Evolutionary conservation across 2,329 filamentous ascomycete species (phyloP).

Genomic region (Scleromitrula shiraiana): DNA sequence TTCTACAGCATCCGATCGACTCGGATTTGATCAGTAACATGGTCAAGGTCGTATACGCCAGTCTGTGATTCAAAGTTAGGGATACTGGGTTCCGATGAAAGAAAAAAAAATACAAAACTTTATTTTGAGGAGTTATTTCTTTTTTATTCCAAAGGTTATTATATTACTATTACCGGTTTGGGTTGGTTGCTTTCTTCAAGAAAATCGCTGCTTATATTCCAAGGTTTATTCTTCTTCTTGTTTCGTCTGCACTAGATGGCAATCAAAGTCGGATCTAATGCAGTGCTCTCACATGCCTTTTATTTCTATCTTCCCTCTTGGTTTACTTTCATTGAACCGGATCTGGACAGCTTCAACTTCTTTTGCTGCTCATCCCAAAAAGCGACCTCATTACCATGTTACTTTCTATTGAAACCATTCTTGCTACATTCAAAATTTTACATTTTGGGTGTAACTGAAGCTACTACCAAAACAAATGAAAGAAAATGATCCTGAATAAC

Average conservation of each 20-base stretch:
- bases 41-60: slow-evolving; percentile 1
- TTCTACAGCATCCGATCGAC: background rate
- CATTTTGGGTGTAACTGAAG: too few relatives aligned
- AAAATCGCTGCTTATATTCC: slow-evolving; percentile 21
- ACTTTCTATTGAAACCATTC: too few relatives aligned
- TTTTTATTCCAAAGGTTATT: too few relatives aligned
- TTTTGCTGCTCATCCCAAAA: too few relatives aligned
- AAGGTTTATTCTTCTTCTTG: slow-evolving; percentile 23
- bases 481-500: too few relatives aligned
- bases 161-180: slow-evolving; percentile 11
- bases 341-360: slow-evolving; percentile 3
- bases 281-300: slow-evolving; percentile 22
- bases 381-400: too few relatives aligned
- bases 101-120: slow-evolving; percentile 2
- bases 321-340: slow-evolving; percentile 2
- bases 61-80: slow-evolving; percentile 7
- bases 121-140: slow-evolving; percentile 9
- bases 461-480: too few relatives aligned
- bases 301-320: too few relatives aligned
- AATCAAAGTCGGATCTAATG: slow-evolving; percentile 28
- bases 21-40: background rate
- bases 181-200: slow-evolving; percentile 17
- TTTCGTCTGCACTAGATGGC: slow-evolving; percentile 27
- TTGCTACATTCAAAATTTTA: too few relatives aligned
- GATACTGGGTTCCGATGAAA: slow-evolving; percentile 11